Base-by-base conservation (phyloP, 208 protist species). In the Trypanosoma avium region DNA sequence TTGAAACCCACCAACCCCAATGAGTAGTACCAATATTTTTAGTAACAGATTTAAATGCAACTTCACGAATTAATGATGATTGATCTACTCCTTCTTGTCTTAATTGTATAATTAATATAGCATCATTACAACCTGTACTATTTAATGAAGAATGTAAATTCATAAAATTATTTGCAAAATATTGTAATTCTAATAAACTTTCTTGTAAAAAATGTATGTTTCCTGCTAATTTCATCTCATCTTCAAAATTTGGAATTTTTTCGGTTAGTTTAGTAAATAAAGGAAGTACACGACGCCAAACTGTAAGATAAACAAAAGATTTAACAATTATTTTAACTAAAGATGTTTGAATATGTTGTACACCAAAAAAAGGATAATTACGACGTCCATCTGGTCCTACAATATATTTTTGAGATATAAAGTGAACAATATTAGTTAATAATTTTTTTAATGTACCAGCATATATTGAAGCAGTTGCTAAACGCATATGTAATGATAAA, bases 1-100 rank as follows among this genome's bases (percentile, higher is more conserved):
- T 91, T 10, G 90, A 82, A 57, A 86, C 54, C 90, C 83, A 86
- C 90, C 90, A 95, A 40, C 90, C 90, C 90, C 90, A 95, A 58
- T 95, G 90, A n/a, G 82, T 84, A 1, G 90, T 93, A 61, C 90
- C 86, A 30, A 92, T 79, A 70, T 93, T 93, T 61, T 82, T 81
- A n/a, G 65, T 81, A 26, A 95, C 75, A 4, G 86, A 95, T 33
- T 75, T 78, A 55, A 85, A 87, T 21, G 90, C 90, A 15, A 95
- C 86, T 42, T 93, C 90, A 22, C 86, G 86, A 65, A 93, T 93
- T 38, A 93, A 75, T 26, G 75, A 56, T 13, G 86, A 88, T 52
- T 66, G 56, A 61, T 95, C 86, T 4, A 79, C 55, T 17, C 82
- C 81, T 36, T 95, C 86, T 62, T 85, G 77, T n/a, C 86, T 84